A percentile compares a stretch with the other conserved stretches of the same genome.
These are phyloP conservation scores for Blakeslea trispora DNA, from an alignment of 371 early-diverging fungal species.

Conservation along the genomic window DNA sequence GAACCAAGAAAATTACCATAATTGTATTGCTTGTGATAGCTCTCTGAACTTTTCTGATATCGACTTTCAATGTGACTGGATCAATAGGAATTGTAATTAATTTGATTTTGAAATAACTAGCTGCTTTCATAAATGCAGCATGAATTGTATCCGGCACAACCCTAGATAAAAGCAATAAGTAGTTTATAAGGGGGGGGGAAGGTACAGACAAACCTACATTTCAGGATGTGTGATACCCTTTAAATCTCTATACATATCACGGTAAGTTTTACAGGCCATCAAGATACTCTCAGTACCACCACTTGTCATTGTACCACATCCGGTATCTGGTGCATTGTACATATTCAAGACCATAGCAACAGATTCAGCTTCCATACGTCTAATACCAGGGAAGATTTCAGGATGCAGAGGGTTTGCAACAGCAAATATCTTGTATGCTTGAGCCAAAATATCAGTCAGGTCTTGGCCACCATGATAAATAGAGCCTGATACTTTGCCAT, in stretches of 20 bases:
- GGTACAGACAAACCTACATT: constrained; percentile 60
- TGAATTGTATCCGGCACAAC: constrained; percentile 90
- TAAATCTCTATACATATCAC: constrained; percentile 71
- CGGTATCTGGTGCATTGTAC: constrained; percentile 78
- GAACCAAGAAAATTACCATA: constrained; percentile 51
- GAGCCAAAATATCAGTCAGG: constrained; percentile 69
- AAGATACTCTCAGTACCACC: constrained; percentile 95
- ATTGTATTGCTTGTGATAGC: constrained; percentile 92
- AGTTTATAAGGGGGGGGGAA: too few relatives aligned
- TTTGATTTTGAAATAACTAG: constrained; percentile 88
- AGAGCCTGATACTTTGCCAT: constrained; percentile 88
- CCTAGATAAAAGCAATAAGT: constrained; percentile 42
- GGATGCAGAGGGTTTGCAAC: constrained; percentile 93
- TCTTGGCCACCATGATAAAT: constrained; percentile 92
- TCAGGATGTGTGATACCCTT: constrained; percentile 88
- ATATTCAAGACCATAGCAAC: constrained; percentile 88
- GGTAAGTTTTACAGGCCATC: constrained; percentile 91
- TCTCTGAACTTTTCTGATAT: constrained; percentile 68
- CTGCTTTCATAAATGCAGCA: constrained; percentile 96
- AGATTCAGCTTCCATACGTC: constrained; percentile 94
- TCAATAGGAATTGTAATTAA: constrained; percentile 85
- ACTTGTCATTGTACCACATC: constrained; percentile 87
- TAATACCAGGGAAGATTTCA: constrained; percentile 93
- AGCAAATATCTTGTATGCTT: constrained; percentile 87
- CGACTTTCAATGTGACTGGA: constrained; percentile 74